Percentiles rank a stretch among this genome's conserved stretches.
phyloP scores from a whole-genome alignment of 1,139 yeast genomes.

The Candida mesenterica region DNA sequence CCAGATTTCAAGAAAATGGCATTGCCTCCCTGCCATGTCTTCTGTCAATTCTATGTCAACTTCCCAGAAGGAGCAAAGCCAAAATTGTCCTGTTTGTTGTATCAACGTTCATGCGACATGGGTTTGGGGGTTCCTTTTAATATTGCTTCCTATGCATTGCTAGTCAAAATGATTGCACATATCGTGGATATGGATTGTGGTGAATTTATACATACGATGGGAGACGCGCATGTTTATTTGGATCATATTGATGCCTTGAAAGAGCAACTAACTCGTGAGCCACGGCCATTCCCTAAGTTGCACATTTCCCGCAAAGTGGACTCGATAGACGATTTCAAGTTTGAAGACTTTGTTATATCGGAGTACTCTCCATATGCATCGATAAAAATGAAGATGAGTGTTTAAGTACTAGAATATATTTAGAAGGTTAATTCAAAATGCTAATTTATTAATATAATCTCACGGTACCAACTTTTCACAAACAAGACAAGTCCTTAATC shows the following conservation, averaged over 20 bases:
- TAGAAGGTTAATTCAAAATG: background rate
- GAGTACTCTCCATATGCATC: slow-evolving; percentile 80
- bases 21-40: slow-evolving; percentile 96
- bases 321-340: slow-evolving; percentile 81
- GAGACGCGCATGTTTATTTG: slow-evolving; percentile 92
- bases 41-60: slow-evolving; percentile 90
- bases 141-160: slow-evolving; percentile 91
- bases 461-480: background rate
- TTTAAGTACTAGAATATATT: slow-evolving; percentile 29
- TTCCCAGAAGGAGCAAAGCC: slow-evolving; percentile 63
- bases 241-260: slow-evolving; percentile 91
- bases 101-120: slow-evolving; percentile 99
- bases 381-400: slow-evolving; percentile 85
- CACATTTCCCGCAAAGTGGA: slow-evolving; percentile 63
- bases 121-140: slow-evolving; percentile 98
- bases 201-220: slow-evolving; percentile 91
- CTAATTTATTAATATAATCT: background rate
- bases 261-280: slow-evolving; percentile 71
- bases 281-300: slow-evolving; percentile 78
- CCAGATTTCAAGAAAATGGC: slow-evolving; percentile 94
- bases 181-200: slow-evolving; percentile 94
- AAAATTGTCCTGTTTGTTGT: slow-evolving; percentile 78
- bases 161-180: slow-evolving; percentile 93
- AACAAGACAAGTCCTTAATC: no score
- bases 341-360: slow-evolving; percentile 78